Evolutionary conservation across 208 protist species (phyloP).

Genomic region (Leptomonas seymouri): DNA sequence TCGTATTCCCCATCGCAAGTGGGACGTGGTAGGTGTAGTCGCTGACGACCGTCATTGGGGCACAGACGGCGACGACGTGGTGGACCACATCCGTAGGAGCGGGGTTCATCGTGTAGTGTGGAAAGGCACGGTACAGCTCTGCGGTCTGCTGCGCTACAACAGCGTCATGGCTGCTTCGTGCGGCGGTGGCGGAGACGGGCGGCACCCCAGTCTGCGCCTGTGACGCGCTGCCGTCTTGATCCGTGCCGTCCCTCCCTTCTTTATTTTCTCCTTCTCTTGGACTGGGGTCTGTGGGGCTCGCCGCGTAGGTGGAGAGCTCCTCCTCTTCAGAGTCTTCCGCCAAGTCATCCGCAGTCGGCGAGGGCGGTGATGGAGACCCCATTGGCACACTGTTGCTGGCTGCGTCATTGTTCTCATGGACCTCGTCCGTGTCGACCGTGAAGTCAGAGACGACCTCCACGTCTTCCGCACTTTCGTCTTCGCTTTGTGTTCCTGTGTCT

Average conservation of each 20-base stretch:
- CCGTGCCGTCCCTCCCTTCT: background rate
- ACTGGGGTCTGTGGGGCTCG: background rate
- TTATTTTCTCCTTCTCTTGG: background rate
- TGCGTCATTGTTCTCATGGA: background rate
- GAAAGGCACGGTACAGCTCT: slow-evolving; percentile 35
- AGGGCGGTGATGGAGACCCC: background rate
- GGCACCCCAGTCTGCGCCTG: background rate
- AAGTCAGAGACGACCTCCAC: slow-evolving; percentile 23
- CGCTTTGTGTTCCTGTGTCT: background rate
- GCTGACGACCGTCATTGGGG: slow-evolving; percentile 44
- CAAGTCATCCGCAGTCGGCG: background rate
- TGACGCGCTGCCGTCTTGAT: slow-evolving; percentile 4
- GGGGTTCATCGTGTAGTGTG: slow-evolving; percentile 44
- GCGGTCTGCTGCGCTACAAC: slow-evolving; percentile 24
- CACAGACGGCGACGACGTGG: slow-evolving; percentile 55
- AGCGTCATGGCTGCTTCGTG: slow-evolving; percentile 7
- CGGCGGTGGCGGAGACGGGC: background rate
- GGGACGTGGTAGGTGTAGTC: slow-evolving; percentile 50
- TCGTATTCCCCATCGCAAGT: slow-evolving; percentile 38
- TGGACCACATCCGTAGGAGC: slow-evolving; percentile 31
- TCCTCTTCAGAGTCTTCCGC: slow-evolving; percentile 12
- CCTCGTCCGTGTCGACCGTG: slow-evolving; percentile 16
- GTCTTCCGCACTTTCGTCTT: background rate
- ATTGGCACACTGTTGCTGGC: background rate
- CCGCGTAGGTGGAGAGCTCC: background rate